Evolutionary conservation across 2,329 filamentous ascomycete genomes (phyloP).

Genomic region (Pseudonectria buxi): DNA sequence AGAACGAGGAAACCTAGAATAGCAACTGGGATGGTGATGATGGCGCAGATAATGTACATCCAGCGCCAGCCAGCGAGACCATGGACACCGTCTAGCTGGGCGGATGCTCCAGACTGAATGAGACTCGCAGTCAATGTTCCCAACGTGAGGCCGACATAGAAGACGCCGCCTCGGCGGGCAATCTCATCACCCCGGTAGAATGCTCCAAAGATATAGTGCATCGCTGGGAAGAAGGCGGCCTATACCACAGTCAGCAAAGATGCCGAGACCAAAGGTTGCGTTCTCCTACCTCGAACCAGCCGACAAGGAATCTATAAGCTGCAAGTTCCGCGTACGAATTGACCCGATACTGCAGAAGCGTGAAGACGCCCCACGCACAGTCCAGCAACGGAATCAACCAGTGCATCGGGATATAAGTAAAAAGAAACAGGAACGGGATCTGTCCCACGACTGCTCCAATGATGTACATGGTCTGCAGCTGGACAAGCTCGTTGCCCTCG

Average conservation of each 20-base stretch:
- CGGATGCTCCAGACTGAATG: slow-evolving; percentile 37
- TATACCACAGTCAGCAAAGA: neutral
- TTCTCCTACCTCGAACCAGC: slow-evolving; percentile 38
- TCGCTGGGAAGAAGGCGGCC: slow-evolving; percentile 32
- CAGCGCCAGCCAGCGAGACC: slow-evolving; percentile 46
- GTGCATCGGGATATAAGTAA: slow-evolving; percentile 39
- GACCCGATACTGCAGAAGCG: slow-evolving; percentile 46
- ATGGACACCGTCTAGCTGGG: slow-evolving; percentile 34
- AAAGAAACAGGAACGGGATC: slow-evolving; percentile 45
- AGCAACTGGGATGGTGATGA: slow-evolving; percentile 50
- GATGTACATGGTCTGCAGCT: slow-evolving; percentile 44
- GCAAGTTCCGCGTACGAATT: slow-evolving; percentile 42
- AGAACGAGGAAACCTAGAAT: slow-evolving; percentile 44
- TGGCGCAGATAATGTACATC: slow-evolving; percentile 48
- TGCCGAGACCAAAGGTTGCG: neutral
- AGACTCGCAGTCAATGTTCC: slow-evolving; percentile 47
- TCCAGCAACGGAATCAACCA: slow-evolving; percentile 46
- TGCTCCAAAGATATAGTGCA: slow-evolving; percentile 35
- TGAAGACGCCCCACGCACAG: slow-evolving; percentile 49
- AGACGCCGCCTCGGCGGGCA: slow-evolving; percentile 42
- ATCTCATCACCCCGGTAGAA: slow-evolving; percentile 46
- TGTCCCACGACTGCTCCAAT: slow-evolving; percentile 43
- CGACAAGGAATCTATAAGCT: slow-evolving; percentile 48
- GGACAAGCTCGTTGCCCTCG: slow-evolving; percentile 47
- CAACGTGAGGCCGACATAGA: slow-evolving; percentile 42